A percentile compares a stretch with the other conserved stretches of the same genome.
Conservation (phyloP, 352 stramenopile species). For the Pythium myriotylum region DNA sequence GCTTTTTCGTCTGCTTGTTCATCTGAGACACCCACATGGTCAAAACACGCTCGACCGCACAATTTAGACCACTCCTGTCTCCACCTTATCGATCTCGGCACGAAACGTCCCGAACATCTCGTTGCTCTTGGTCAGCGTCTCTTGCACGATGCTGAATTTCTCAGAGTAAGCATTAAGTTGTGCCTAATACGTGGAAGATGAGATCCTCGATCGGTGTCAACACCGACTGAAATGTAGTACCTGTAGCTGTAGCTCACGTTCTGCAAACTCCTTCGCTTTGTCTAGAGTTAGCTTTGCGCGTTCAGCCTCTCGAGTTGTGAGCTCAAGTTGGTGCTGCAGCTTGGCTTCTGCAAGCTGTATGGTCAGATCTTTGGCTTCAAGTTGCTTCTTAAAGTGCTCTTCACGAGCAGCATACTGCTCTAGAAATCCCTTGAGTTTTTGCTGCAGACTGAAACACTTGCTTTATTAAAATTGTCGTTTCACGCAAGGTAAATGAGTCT, state of each 20-base stretch:
- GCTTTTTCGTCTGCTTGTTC: conserved; percentile 83
- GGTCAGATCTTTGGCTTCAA: conserved; percentile 83
- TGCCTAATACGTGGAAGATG: conserved; percentile 18
- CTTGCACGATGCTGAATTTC: conserved; percentile 85
- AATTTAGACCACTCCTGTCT: no score
- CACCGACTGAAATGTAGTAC: no score
- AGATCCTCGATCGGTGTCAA: no score
- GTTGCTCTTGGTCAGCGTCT: conserved; percentile 87
- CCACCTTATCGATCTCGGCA: conserved; percentile 84
- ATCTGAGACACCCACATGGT: conserved; percentile 32
- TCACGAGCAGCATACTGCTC: conserved; percentile 80
- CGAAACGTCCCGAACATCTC: conserved; percentile 85
- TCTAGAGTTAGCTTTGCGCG: conserved; percentile 78
- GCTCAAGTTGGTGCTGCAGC: conserved; percentile 74
- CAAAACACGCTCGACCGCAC: no score
- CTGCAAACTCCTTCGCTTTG: conserved; percentile 81
- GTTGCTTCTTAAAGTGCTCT: conserved; percentile 83
- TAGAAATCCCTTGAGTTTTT: conserved; percentile 83
- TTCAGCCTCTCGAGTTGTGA: conserved; percentile 71
- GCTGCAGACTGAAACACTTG: conserved; percentile 57
- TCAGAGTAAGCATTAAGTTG: conserved; percentile 85
- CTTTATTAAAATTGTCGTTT: neutral
- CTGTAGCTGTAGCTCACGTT: conserved; percentile 75
- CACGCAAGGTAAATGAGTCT: neutral
- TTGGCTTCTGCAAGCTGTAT: conserved; percentile 84